Evolutionary conservation across 2,329 filamentous ascomycete species (phyloP), one percentile per base, ranked within the genome.

Genomic region (Microcyclospora tardicrescens): DNA sequence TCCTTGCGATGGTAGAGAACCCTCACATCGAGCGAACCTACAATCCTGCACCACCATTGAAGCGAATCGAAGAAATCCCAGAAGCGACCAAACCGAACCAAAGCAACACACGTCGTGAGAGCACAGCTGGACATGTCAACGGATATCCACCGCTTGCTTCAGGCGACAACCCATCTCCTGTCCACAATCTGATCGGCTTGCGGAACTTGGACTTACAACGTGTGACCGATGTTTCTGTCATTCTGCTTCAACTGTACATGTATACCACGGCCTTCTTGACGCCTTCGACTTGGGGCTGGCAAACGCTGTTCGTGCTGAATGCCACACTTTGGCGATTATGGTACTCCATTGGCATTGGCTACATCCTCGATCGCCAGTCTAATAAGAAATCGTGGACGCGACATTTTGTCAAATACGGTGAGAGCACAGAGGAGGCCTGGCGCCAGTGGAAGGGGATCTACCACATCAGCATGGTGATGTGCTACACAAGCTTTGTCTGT

Each of bases 1-100:
- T 98, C 67, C 72, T 98, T 47, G 77, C 84, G 38, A 70, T 85
- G 43, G 84, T 98, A 47, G 91, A 98, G 65, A 94, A 93, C 55
- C 91, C 91, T 37, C 91, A 98, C 57, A 98, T 98, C 63, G 86
- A 96, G 55, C 93, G 93, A 68, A 95, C 79, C 3, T 98, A 98
- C 69, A 95, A 95, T 57, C 77, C 86, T 28, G 87, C 87, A 37
- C 74, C 83, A 33, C 84, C 86, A 11, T 30, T 44, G 13, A 36
- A 39, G 24, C 54, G 52, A 37, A 49, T 53, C 16, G 60, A 52
- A 49, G 54, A 62, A 58, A 57, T 44, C 19, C 40, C 44, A 32
- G 44, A 51, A 45, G 58, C 57, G 56, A 51, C 62, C 56, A 56
- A 55, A 45, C 53, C 61, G 59, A 51, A 38, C 52, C 58, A 60